phyloP scores from a whole-genome alignment of 768 basidiomycete species.

The Goffeauzyma gilvescens region DNA sequence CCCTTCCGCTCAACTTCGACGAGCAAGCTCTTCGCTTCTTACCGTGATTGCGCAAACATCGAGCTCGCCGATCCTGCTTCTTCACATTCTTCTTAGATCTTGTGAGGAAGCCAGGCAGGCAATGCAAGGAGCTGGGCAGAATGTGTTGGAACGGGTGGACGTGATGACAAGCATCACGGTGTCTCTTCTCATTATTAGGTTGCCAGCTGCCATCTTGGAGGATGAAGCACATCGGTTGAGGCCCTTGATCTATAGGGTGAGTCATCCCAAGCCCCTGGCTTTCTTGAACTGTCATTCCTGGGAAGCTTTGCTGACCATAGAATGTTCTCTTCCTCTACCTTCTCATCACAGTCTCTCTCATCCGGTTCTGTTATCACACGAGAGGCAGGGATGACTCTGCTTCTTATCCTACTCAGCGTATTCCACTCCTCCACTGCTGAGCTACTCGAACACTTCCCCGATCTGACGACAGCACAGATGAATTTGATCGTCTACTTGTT shows the following conservation, averaged over 20 bases:
- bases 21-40: no score
- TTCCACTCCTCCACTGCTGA: neutral
- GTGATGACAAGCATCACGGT: neutral
- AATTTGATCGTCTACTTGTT: constrained; percentile 3
- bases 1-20: no score
- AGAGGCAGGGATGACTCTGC: constrained; percentile 1
- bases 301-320: neutral
- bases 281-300: neutral
- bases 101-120: neutral
- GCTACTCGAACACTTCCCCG: constrained; percentile 1
- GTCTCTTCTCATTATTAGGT: neutral
- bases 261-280: neutral
- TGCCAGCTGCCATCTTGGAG: neutral
- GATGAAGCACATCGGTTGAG: neutral
- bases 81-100: neutral
- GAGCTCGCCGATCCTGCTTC: neutral
- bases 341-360: neutral
- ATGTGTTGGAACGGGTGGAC: neutral
- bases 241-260: neutral
- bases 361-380: no score
- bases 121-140: neutral
- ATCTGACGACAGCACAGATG: constrained; percentile 3
- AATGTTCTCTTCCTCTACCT: neutral
- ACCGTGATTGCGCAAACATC: no score
- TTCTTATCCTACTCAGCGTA: neutral